A percentile compares a stretch with the other conserved stretches of the same genome.
Evolutionary conservation across 176 grass and related monocot species (phyloP).

Genomic region (Pontederia crassipes): DNA sequence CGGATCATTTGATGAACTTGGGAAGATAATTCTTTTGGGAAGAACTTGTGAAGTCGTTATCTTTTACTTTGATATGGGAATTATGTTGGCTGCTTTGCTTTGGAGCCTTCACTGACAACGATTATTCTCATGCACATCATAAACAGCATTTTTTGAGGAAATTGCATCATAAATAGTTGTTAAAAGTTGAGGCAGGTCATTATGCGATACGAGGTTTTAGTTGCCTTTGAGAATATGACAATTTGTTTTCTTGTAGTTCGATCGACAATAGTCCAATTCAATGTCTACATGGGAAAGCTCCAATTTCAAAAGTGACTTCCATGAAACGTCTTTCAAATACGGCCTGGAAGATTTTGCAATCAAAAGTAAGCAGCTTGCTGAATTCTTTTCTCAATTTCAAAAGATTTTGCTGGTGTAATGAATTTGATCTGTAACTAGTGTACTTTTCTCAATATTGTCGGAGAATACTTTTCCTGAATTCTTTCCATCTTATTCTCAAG

Average conservation of each 20-base stretch:
- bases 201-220: not conserved
- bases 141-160: not conserved
- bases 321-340: constrained; percentile 74
- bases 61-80: too few relatives aligned
- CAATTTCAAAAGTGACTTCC: constrained; percentile 61
- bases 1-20: too few relatives aligned
- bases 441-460: too few relatives aligned
- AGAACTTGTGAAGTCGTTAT: too few relatives aligned
- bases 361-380: constrained; percentile 40
- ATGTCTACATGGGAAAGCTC: constrained; percentile 80
- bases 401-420: not conserved
- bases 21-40: too few relatives aligned
- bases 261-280: constrained; percentile 79
- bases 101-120: too few relatives aligned
- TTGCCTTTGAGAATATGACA: not conserved
- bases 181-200: too few relatives aligned
- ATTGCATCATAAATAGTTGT: not conserved
- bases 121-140: not conserved
- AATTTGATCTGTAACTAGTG: not conserved
- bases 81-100: too few relatives aligned
- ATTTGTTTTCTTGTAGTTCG: constrained; percentile 32
- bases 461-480: too few relatives aligned
- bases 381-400: too few relatives aligned
- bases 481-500: too few relatives aligned
- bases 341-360: constrained; percentile 66